Conservation (phyloP, 805 yeast genomes). For the Citeromyces matritensis region DNA sequence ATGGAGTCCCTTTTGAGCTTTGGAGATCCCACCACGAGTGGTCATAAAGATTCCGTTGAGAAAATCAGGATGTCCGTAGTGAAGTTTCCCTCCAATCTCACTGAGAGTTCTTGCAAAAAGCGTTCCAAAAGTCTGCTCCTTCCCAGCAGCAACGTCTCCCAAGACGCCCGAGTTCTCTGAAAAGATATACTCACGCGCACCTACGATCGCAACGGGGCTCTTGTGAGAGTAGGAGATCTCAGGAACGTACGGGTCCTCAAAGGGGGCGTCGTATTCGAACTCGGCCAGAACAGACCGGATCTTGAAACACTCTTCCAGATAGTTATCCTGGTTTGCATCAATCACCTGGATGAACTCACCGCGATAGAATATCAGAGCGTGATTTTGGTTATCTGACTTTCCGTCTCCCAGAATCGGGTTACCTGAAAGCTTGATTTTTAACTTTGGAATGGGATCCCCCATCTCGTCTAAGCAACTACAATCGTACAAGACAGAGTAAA, state of each 20-base stretch:
- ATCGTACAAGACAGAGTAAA: conserved; percentile 56
- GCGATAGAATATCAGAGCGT: conserved; percentile 71
- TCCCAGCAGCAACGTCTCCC: conserved; percentile 96
- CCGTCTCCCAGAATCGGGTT: conserved; percentile 96
- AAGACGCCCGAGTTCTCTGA: conserved; percentile 85
- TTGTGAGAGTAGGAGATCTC: conserved; percentile 27
- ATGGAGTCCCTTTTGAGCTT: conserved; percentile 88
- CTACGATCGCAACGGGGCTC: conserved; percentile 76
- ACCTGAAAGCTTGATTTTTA: conserved; percentile 68
- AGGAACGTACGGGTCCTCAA: conserved; percentile 26
- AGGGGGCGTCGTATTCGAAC: conserved; percentile 48
- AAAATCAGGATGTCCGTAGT: conserved; percentile 95
- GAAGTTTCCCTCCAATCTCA: conserved; percentile 87
- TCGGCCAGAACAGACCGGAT: conserved; percentile 80
- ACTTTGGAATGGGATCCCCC: conserved; percentile 28
- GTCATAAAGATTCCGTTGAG: conserved; percentile 84
- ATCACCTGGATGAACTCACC: conserved; percentile 93
- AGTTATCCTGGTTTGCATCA: conserved; percentile 95
- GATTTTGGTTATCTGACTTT: conserved; percentile 90
- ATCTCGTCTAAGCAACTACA: conserved; percentile 38
- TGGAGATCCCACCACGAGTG: conserved; percentile 90
- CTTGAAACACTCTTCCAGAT: conserved; percentile 86
- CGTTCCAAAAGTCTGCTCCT: conserved; percentile 95
- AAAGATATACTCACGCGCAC: conserved; percentile 91
- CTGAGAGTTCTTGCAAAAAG: conserved; percentile 87